phyloP scores from a whole-genome alignment of 805 yeast species.

The Kazachstania viticola region DNA sequence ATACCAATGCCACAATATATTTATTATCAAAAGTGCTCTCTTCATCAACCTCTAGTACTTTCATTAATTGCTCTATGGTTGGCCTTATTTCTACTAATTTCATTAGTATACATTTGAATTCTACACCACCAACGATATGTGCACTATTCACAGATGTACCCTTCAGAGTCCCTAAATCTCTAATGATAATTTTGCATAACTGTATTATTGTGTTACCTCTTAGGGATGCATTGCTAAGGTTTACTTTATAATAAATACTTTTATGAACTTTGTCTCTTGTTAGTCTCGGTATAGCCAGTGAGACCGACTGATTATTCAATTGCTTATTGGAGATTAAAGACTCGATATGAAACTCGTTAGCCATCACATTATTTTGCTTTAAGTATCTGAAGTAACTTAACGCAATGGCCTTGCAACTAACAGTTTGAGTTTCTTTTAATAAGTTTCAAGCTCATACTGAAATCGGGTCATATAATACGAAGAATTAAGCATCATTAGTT shows the following conservation, averaged over 20 bases:
- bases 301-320: conserved; percentile 24
- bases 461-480: no score
- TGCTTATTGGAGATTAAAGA: conserved; percentile 19
- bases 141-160: conserved; percentile 7
- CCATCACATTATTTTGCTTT: conserved; percentile 6
- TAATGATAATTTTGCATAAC: conserved; percentile 12
- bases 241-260: conserved; percentile 23
- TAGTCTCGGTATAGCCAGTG: conserved; percentile 23
- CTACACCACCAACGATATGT: conserved; percentile 23
- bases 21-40: conserved; percentile 58
- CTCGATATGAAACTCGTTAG: conserved; percentile 23
- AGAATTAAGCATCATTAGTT: no score
- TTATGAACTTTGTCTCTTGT: conserved; percentile 23
- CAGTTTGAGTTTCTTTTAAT: neutral
- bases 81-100: conserved; percentile 74
- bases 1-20: conserved; percentile 34
- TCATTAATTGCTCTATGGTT: conserved; percentile 16
- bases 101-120: conserved; percentile 49
- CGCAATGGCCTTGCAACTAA: neutral
- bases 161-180: conserved; percentile 19
- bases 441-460: no score
- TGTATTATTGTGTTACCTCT: conserved; percentile 22
- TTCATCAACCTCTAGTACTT: conserved; percentile 37
- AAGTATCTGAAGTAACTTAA: neutral
- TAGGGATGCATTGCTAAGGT: conserved; percentile 14